Conservation (phyloP, 2,329 filamentous ascomycete genomes). For the Aspergillus fijiensis region DNA sequence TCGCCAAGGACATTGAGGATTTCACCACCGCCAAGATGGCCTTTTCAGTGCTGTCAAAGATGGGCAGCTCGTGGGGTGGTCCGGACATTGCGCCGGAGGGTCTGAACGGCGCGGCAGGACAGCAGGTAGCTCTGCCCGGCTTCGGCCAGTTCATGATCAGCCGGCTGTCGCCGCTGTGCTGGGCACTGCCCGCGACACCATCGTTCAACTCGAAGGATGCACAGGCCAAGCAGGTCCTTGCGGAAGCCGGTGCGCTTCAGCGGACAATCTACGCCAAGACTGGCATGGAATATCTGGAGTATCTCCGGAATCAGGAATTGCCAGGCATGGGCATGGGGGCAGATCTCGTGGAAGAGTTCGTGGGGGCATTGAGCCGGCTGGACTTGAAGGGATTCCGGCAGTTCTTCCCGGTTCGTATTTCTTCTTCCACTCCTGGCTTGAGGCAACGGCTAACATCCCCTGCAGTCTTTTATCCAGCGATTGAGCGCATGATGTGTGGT, state of each 20-base stretch:
- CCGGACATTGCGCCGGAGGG: conserved; percentile 62
- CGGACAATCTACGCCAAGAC: conserved; percentile 89
- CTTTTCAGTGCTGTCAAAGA: conserved; percentile 76
- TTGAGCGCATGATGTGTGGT: conserved; percentile 41
- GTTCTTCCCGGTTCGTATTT: conserved; percentile 47
- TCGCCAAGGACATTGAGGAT: conserved; percentile 74
- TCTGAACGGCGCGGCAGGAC: conserved; percentile 29
- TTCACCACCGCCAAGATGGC: conserved; percentile 69
- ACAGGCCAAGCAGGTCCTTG: conserved; percentile 81
- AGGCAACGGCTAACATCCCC: conserved; percentile 4
- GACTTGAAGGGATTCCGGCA: conserved; percentile 49
- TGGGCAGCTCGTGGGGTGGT: conserved; percentile 88
- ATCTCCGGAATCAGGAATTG: conserved; percentile 46
- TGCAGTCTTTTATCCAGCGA: conserved; percentile 46
- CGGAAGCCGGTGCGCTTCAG: conserved; percentile 83
- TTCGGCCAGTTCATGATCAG: conserved; percentile 91
- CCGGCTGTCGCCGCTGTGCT: conserved; percentile 83
- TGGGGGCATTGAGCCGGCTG: conserved; percentile 45
- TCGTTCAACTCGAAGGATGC: conserved; percentile 83
- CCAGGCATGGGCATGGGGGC: conserved; percentile 50
- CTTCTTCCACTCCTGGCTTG: not conserved
- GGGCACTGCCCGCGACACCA: conserved; percentile 78
- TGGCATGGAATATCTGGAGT: conserved; percentile 71
- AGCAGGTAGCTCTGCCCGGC: conserved; percentile 64
- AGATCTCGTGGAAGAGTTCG: conserved; percentile 48